These are phyloP conservation scores for Jackrogersella minutella DNA, from an alignment of 495 filamentous ascomycete species.

Conservation along the genomic window DNA sequence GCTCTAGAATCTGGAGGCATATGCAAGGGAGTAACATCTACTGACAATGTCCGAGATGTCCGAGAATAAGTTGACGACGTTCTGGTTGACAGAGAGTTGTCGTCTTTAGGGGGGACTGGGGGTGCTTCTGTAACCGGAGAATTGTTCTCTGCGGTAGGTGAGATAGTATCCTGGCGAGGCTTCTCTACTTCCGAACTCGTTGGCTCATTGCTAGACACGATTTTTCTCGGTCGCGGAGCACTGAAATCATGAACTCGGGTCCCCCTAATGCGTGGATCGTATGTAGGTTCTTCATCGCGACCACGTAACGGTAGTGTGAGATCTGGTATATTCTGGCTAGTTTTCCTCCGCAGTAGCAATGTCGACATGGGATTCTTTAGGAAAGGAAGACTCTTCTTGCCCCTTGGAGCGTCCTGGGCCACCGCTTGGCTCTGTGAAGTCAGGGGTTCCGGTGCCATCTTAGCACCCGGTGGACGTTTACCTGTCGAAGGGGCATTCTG, in stretches of 20 bases:
- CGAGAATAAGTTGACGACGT: slow-evolving; percentile 47
- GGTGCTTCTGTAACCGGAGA: slow-evolving; percentile 32
- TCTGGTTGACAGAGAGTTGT: slow-evolving; percentile 31
- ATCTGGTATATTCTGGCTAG: slow-evolving; percentile 53
- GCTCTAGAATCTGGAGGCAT: slow-evolving; percentile 39
- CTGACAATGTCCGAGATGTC: slow-evolving; percentile 39
- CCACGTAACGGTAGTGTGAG: slow-evolving; percentile 58
- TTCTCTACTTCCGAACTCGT: slow-evolving; percentile 18
- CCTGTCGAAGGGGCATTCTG: slow-evolving; percentile 43
- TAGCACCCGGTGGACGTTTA: slow-evolving; percentile 47
- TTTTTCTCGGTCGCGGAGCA: slow-evolving; percentile 72
- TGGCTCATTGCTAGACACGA: slow-evolving; percentile 45
- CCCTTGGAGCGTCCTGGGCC: slow-evolving; percentile 63
- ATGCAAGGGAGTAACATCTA: slow-evolving; percentile 15
- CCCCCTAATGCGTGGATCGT: slow-evolving; percentile 85
- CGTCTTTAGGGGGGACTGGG: slow-evolving; percentile 52
- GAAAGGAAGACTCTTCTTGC: slow-evolving; percentile 60
- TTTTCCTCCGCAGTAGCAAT: slow-evolving; percentile 52
- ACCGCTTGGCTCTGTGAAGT: slow-evolving; percentile 68
- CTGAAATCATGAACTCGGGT: slow-evolving; percentile 92
- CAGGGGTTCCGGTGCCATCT: slow-evolving; percentile 48
- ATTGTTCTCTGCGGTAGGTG: slow-evolving; percentile 16
- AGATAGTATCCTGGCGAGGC: slow-evolving; percentile 24
- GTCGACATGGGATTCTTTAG: slow-evolving; percentile 60
- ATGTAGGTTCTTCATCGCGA: slow-evolving; percentile 49